A percentile compares a stretch with the other conserved stretches of the same genome.
These are phyloP conservation scores for Infundibulicybe gibba DNA, from an alignment of 768 basidiomycete species.

Conservation along the genomic window DNA sequence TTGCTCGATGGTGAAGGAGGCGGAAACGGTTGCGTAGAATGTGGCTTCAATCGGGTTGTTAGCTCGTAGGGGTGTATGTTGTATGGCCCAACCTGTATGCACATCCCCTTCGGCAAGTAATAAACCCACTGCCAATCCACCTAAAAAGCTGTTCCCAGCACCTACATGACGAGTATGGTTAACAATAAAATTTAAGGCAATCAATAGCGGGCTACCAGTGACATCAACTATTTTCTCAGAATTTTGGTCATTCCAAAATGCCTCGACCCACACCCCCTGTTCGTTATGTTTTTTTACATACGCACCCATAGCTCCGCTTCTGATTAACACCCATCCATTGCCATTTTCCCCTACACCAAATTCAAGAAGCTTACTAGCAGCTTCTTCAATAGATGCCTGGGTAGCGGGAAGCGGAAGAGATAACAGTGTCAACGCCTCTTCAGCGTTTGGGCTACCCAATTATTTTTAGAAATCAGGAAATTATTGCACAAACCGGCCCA, in stretches of 20 bases:
- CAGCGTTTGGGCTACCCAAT: constrained; percentile 71
- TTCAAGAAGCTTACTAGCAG: constrained; percentile 58
- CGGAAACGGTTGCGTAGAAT: constrained; percentile 75
- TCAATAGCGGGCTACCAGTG: constrained; percentile 49
- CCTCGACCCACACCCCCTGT: constrained; percentile 59
- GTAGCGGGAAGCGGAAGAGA: constrained; percentile 48
- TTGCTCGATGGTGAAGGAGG: constrained; percentile 83
- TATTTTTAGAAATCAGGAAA: not conserved
- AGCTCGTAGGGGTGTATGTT: constrained; percentile 4
- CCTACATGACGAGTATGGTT: constrained; percentile 37
- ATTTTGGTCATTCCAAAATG: constrained; percentile 61
- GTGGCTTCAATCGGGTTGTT: constrained; percentile 39
- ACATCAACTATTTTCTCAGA: constrained; percentile 66
- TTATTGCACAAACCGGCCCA: constrained; percentile 17
- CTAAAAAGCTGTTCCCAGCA: constrained; percentile 89
- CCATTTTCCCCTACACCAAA: constrained; percentile 51
- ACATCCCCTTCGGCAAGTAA: constrained; percentile 51
- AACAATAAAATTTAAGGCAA: not conserved
- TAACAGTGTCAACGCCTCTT: constrained; percentile 72
- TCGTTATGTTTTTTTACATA: constrained; percentile 46
- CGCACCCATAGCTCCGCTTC: constrained; percentile 71
- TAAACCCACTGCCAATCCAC: constrained; percentile 78
- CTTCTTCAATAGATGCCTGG: constrained; percentile 56
- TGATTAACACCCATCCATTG: constrained; percentile 64
- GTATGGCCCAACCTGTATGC: constrained; percentile 50